A percentile compares a stretch with the other conserved stretches of the same genome.
phyloP scores from a whole-genome alignment of 768 basidiomycete genomes.

The Galerina sulciceps region DNA sequence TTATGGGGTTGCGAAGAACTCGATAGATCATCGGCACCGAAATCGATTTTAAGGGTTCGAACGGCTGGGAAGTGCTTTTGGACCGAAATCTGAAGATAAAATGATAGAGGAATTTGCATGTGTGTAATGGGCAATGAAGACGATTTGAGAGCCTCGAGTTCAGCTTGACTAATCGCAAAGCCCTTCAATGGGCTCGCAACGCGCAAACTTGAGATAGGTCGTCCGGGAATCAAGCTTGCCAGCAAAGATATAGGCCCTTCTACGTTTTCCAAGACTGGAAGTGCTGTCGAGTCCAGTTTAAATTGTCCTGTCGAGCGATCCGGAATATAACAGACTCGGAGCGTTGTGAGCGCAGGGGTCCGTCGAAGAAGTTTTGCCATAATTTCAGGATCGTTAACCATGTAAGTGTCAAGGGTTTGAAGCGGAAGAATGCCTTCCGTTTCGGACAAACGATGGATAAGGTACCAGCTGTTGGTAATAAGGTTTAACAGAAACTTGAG shows the following conservation, averaged over 20 bases:
- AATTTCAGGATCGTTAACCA: not conserved
- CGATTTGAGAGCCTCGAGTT: not conserved
- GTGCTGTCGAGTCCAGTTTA: not conserved
- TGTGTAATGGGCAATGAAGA: not conserved
- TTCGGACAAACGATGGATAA: not conserved
- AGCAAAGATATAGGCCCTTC: not conserved
- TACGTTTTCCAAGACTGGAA: not conserved
- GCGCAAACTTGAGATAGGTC: not conserved
- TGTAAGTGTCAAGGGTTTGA: not conserved
- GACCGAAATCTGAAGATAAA: not conserved
- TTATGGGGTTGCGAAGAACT: not conserved
- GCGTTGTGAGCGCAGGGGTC: slow-evolving; percentile 5
- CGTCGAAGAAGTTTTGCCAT: not conserved
- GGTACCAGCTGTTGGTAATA: not conserved
- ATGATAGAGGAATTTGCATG: not conserved
- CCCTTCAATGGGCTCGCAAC: not conserved
- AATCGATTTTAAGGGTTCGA: not conserved
- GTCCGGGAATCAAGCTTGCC: not conserved
- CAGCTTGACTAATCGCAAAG: not conserved
- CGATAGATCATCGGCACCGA: not conserved
- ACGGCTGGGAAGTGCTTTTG: not conserved
- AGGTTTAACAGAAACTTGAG: not conserved
- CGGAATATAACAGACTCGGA: slow-evolving; percentile 1
- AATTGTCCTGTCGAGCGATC: not conserved
- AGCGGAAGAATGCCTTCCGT: not conserved